These are phyloP conservation scores for Russula sp. DNA, from an alignment of 768 basidiomycete species.

Conservation along the genomic window DNA sequence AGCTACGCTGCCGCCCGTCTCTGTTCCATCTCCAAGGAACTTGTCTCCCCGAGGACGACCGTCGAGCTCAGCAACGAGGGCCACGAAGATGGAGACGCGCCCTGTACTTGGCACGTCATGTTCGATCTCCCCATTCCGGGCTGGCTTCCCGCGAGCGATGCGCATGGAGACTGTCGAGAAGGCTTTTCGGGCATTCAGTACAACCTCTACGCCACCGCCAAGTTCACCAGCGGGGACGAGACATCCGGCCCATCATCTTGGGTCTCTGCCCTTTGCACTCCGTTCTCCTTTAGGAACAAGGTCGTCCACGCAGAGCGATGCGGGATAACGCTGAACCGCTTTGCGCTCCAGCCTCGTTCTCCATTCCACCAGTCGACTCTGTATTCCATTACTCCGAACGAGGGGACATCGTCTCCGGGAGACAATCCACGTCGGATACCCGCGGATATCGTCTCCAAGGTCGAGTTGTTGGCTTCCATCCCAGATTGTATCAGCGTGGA, in stretches of 20 bases:
- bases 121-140: slow-evolving; percentile 85
- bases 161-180: slow-evolving; percentile 37
- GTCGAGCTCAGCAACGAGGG: slow-evolving; percentile 60
- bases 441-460: slow-evolving; percentile 45
- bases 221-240: slow-evolving; percentile 42
- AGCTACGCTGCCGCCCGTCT: slow-evolving; percentile 68
- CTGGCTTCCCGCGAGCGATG: slow-evolving; percentile 65
- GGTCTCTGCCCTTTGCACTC: slow-evolving; percentile 47
- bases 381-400: slow-evolving; percentile 26
- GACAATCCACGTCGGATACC: slow-evolving; percentile 36
- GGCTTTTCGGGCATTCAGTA: slow-evolving; percentile 53
- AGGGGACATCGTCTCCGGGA: slow-evolving; percentile 8
- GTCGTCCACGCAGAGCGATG: slow-evolving; percentile 34
- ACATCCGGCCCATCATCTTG: slow-evolving; percentile 34
- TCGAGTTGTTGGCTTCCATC: slow-evolving; percentile 58
- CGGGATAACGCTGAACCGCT: slow-evolving; percentile 47
- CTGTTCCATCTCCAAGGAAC: slow-evolving; percentile 56
- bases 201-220: slow-evolving; percentile 58
- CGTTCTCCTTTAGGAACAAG: slow-evolving; percentile 42
- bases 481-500: slow-evolving; percentile 47
- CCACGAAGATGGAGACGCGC: slow-evolving; percentile 46
- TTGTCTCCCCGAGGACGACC: slow-evolving; percentile 40
- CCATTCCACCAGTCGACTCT: slow-evolving; percentile 32
- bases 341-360: slow-evolving; percentile 33
- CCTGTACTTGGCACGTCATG: slow-evolving; percentile 65